Evolutionary conservation across 176 grass and related monocot genomes (phyloP).

Genomic region (Triticum dicoccoides): DNA sequence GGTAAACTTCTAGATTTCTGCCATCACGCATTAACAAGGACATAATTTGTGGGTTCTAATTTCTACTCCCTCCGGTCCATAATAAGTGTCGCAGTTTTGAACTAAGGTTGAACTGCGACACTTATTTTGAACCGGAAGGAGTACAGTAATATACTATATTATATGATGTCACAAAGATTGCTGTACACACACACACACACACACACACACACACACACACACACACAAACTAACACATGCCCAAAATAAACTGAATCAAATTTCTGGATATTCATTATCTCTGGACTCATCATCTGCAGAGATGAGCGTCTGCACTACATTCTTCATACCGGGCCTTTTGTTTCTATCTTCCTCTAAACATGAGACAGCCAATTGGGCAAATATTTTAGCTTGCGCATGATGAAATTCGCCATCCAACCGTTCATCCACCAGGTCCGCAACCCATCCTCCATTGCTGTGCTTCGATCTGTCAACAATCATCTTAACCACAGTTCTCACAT

Average conservation of each 20-base stretch:
- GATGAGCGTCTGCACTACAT: constrained; percentile 18
- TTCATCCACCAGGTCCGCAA: constrained; percentile 14
- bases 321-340: constrained; percentile 23
- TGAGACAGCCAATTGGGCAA: neutral
- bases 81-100: too few relatives aligned
- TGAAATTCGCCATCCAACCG: neutral
- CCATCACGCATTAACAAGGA: neutral
- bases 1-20: neutral
- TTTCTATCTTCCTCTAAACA: constrained; percentile 22
- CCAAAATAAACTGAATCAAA: neutral
- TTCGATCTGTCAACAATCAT: neutral
- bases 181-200: neutral
- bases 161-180: neutral
- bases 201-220: neutral
- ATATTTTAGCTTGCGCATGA: neutral
- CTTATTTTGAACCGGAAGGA: too few relatives aligned
- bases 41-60: neutral
- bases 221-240: neutral
- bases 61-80: neutral
- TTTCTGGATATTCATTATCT: neutral
- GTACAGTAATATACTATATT: neutral
- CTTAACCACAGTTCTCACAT: neutral
- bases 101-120: too few relatives aligned
- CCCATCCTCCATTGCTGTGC: neutral
- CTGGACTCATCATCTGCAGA: constrained; percentile 9